Percentiles rank a stretch among this genome's conserved stretches.
phyloP scores from a whole-genome alignment of 2,329 filamentous ascomycete species.

The Trichoderma asperellum region DNA sequence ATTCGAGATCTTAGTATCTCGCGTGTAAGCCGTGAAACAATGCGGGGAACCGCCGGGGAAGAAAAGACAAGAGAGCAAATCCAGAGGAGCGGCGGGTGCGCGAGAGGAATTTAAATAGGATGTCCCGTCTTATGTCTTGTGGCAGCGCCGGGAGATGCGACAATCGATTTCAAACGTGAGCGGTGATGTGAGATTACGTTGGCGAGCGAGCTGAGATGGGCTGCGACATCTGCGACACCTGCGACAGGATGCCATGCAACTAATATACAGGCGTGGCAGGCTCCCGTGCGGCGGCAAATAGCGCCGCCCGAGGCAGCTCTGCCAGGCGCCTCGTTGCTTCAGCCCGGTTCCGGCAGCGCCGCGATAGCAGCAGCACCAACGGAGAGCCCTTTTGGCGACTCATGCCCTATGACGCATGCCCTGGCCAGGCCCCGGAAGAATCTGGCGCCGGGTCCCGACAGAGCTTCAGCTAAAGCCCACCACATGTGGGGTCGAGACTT shows the following conservation, averaged over 20 bases:
- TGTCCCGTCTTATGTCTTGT: background rate
- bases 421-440: conserved; percentile 25
- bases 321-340: background rate
- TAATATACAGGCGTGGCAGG: conserved; percentile 3
- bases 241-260: background rate
- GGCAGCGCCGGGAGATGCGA: background rate
- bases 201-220: conserved; percentile 2
- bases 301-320: background rate
- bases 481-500: conserved; percentile 26
- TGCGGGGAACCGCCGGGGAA: conserved; percentile 10
- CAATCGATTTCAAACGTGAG: background rate
- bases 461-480: conserved; percentile 27
- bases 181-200: conserved; percentile 18
- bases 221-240: conserved; percentile 13
- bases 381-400: background rate
- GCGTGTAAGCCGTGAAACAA: conserved; percentile 34
- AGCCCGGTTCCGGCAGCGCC: conserved; percentile 24
- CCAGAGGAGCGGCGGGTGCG: background rate
- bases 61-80: background rate
- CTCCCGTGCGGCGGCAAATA: conserved; percentile 7
- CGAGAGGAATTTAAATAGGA: background rate
- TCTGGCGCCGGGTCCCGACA: conserved; percentile 25
- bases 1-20: background rate
- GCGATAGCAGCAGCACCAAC: background rate
- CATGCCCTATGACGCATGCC: conserved; percentile 28